A percentile compares a stretch with the other conserved stretches of the same genome.
phyloP scores from a whole-genome alignment of 768 basidiomycete genomes.

The Panaeolus cyanescens region DNA sequence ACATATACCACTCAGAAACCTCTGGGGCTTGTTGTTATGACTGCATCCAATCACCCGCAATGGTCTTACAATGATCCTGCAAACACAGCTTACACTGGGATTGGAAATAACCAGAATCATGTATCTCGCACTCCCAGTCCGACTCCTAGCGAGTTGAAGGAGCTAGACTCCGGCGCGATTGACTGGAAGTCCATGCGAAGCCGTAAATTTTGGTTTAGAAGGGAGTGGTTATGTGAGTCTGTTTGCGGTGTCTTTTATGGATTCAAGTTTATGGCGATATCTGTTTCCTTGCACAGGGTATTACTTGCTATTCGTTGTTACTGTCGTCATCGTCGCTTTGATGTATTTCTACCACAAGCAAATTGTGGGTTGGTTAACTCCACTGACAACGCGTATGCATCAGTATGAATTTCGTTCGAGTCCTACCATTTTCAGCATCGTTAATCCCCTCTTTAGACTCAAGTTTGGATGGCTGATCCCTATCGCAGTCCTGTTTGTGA shows the following conservation, averaged over 20 bases:
- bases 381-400: constrained; percentile 66
- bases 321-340: constrained; percentile 51
- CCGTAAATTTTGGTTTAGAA: constrained; percentile 55
- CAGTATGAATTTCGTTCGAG: constrained; percentile 46
- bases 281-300: constrained; percentile 46
- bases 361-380: constrained; percentile 72
- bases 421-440: background rate
- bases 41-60: background rate
- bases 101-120: constrained; percentile 12
- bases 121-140: constrained; percentile 57
- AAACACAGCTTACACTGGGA: constrained; percentile 9
- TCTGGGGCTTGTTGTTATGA: background rate
- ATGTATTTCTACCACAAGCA: constrained; percentile 65
- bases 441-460: constrained; percentile 34
- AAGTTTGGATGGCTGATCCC: constrained; percentile 74
- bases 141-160: constrained; percentile 58
- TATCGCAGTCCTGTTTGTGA: constrained; percentile 77
- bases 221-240: constrained; percentile 57
- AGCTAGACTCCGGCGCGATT: constrained; percentile 43
- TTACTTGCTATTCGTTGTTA: constrained; percentile 49
- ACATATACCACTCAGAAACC: background rate
- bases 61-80: background rate
- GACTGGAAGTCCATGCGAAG: constrained; percentile 44
- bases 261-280: background rate
- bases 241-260: background rate